phyloP scores from a whole-genome alignment of 306 rosid genomes.

The Pterocarpus santalinus region DNA sequence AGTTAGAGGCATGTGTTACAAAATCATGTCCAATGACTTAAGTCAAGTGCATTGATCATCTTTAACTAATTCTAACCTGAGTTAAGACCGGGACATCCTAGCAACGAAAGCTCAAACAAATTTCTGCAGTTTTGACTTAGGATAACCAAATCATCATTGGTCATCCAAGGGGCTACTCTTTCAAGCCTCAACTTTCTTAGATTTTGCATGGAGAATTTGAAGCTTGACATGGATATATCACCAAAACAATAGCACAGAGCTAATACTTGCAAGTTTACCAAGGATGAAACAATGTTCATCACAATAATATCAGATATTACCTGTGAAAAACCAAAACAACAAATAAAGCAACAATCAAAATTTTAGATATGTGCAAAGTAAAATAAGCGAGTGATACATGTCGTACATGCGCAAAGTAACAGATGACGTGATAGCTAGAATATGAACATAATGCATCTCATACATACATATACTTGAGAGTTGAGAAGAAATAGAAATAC shows the following conservation, averaged over 20 bases:
- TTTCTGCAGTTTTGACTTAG: slow-evolving; percentile 66
- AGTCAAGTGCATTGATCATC: slow-evolving; percentile 33
- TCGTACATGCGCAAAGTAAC: slow-evolving; percentile 18
- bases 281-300: slow-evolving; percentile 50
- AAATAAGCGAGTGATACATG: too few relatives aligned
- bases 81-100: slow-evolving; percentile 75
- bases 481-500: slow-evolving; percentile 13
- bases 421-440: slow-evolving; percentile 33
- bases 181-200: slow-evolving; percentile 73
- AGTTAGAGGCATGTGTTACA: slow-evolving; percentile 39
- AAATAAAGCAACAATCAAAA: slow-evolving; percentile 24
- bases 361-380: slow-evolving; percentile 13
- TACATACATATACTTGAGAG: not conserved
- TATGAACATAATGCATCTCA: slow-evolving; percentile 30
- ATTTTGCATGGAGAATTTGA: slow-evolving; percentile 62
- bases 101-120: slow-evolving; percentile 76
- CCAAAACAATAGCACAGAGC: slow-evolving; percentile 85
- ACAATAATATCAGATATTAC: slow-evolving; percentile 71
- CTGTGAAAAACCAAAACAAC: slow-evolving; percentile 55
- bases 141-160: slow-evolving; percentile 70
- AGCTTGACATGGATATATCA: slow-evolving; percentile 74
- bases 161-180: slow-evolving; percentile 88
- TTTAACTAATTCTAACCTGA: slow-evolving; percentile 64
- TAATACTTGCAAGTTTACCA: slow-evolving; percentile 70
- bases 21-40: slow-evolving; percentile 32